A percentile compares a stretch with the other conserved stretches of the same genome.
phyloP scores from a whole-genome alignment of 2,329 filamentous ascomycete species.

The Microdochium bolleyi region DNA sequence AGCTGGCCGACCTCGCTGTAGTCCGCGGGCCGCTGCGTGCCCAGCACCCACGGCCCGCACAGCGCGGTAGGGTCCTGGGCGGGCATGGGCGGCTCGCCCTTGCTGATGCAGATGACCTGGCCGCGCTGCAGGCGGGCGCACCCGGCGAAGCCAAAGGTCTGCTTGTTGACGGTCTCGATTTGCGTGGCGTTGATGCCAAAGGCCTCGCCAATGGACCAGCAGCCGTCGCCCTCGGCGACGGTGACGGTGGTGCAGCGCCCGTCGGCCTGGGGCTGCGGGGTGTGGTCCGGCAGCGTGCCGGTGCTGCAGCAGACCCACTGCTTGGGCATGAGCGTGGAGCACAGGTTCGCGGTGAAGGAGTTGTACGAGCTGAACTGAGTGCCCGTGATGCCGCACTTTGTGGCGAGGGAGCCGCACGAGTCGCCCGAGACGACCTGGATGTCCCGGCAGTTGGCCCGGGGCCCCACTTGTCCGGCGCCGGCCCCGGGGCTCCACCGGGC shows the following conservation, averaged over 20 bases:
- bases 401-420: slow-evolving; percentile 4
- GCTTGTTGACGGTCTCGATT: slow-evolving; percentile 28
- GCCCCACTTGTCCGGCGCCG: too few relatives aligned
- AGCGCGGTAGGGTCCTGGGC: slow-evolving; percentile 19
- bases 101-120: slow-evolving; percentile 19
- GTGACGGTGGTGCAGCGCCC: slow-evolving; percentile 25
- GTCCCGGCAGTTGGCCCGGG: slow-evolving; percentile 1
- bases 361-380: slow-evolving; percentile 10
- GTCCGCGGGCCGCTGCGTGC: slow-evolving; percentile 7
- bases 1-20: slow-evolving; percentile 1
- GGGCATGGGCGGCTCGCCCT: slow-evolving; percentile 26
- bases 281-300: slow-evolving; percentile 19
- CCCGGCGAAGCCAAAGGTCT: slow-evolving; percentile 30
- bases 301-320: slow-evolving; percentile 23
- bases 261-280: slow-evolving; percentile 20
- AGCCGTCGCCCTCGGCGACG: slow-evolving; percentile 21
- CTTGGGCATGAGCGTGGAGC: slow-evolving; percentile 9
- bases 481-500: neutral
- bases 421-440: slow-evolving; percentile 6
- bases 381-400: slow-evolving; percentile 9
- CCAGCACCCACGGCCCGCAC: slow-evolving; percentile 17
- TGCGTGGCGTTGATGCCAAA: slow-evolving; percentile 25
- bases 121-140: slow-evolving; percentile 7
- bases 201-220: slow-evolving; percentile 19
- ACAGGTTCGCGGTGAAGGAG: slow-evolving; percentile 6